Conservation (phyloP, 1,139 yeast genomes). For the Spathaspora sp. region DNA sequence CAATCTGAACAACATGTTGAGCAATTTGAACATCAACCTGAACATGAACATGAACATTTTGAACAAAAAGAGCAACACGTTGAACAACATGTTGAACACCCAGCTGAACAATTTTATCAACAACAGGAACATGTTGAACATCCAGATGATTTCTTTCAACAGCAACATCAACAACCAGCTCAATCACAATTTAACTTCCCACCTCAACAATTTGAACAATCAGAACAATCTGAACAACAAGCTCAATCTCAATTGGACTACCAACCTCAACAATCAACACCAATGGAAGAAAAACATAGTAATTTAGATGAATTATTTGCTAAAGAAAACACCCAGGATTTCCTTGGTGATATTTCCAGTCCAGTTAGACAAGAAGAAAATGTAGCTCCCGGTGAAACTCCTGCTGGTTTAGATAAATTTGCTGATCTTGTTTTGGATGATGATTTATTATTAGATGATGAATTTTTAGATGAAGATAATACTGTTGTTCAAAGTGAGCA, state of each 20-base stretch:
- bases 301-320: slow-evolving; percentile 5
- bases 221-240: not conserved
- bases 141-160: too few relatives aligned
- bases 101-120: not conserved
- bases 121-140: not conserved
- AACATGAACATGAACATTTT: not conserved
- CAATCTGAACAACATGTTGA: not conserved
- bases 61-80: not conserved
- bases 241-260: not conserved
- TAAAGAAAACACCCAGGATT: slow-evolving; percentile 2
- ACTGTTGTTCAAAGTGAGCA: not conserved
- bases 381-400: not conserved
- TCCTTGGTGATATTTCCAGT: slow-evolving; percentile 6
- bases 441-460: slow-evolving; percentile 17
- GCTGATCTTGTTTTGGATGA: slow-evolving; percentile 18
- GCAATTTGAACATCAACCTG: not conserved
- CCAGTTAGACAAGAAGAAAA: not conserved
- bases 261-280: not conserved
- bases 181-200: too few relatives aligned
- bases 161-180: not conserved
- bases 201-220: not conserved
- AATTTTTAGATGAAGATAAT: slow-evolving; percentile 18
- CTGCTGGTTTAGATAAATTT: slow-evolving; percentile 9
- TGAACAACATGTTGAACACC: not conserved
- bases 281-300: not conserved